A percentile compares a stretch with the other conserved stretches of the same genome.
phyloP scores from a whole-genome alignment of 2,329 filamentous ascomycete genomes.

The Hymenoscyphus scutula region DNA sequence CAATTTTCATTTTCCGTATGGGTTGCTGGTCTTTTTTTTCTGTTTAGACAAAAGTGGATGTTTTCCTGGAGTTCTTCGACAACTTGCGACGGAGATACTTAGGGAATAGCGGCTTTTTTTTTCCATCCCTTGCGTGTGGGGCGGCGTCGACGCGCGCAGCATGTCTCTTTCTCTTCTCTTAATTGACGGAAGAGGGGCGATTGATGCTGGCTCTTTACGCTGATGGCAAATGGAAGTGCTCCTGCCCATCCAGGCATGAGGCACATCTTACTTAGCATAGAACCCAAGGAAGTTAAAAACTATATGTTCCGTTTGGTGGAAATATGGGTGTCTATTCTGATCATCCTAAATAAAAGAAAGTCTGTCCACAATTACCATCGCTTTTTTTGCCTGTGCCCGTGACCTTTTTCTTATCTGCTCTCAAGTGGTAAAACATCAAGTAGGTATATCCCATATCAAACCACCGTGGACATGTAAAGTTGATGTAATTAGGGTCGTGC shows the following conservation, averaged over 20 bases:
- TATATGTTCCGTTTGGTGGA: constrained; percentile 19
- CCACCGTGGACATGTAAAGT: no score
- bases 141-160: constrained; percentile 24
- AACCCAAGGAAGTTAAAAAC: constrained; percentile 15
- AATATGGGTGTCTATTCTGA: constrained; percentile 18
- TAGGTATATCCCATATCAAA: no score
- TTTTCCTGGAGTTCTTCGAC: constrained; percentile 25
- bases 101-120: constrained; percentile 25
- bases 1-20: constrained; percentile 25
- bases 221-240: constrained; percentile 40
- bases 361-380: constrained; percentile 17
- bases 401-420: not conserved
- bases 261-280: constrained; percentile 23
- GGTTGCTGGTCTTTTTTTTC: constrained; percentile 15
- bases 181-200: constrained; percentile 23
- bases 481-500: no score
- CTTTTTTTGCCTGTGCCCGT: not conserved
- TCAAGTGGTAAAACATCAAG: not conserved
- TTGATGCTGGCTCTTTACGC: constrained; percentile 28
- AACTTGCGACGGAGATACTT: constrained; percentile 20
- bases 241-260: constrained; percentile 36
- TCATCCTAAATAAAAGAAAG: constrained; percentile 21
- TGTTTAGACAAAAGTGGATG: constrained; percentile 35
- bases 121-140: constrained; percentile 30
- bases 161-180: constrained; percentile 20